phyloP scores from a whole-genome alignment of 768 basidiomycete species.

The Macrolepiota dolichaula region DNA sequence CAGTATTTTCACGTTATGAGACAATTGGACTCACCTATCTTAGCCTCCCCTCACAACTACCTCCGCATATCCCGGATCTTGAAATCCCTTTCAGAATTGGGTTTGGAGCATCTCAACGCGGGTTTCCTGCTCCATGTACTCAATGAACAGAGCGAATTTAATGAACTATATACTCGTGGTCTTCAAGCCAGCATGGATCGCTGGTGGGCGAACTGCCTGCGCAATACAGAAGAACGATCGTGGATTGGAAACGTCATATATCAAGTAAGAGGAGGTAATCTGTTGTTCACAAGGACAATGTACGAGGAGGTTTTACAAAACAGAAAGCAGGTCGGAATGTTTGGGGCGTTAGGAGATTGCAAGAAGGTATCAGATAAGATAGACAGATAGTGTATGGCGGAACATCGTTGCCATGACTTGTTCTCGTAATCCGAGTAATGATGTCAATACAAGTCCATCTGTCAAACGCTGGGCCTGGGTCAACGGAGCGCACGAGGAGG shows the following conservation, averaged over 20 bases:
- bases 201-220: conserved; percentile 76
- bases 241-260: conserved; percentile 51
- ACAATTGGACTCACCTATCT: neutral
- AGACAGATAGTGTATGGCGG: conserved; percentile 1
- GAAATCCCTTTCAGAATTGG: conserved; percentile 71
- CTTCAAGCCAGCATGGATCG: conserved; percentile 65
- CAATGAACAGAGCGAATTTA: conserved; percentile 61
- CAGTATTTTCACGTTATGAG: conserved; percentile 10
- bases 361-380: conserved; percentile 12
- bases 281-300: conserved; percentile 53
- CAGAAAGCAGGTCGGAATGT: conserved; percentile 33
- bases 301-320: conserved; percentile 49
- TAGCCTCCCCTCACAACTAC: conserved; percentile 67
- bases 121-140: conserved; percentile 70
- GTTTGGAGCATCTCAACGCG: conserved; percentile 58
- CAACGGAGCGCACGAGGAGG: conserved; percentile 11
- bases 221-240: conserved; percentile 54
- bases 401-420: neutral
- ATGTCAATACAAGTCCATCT: neutral
- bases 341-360: conserved; percentile 19
- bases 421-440: conserved; percentile 1
- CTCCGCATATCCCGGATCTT: conserved; percentile 75
- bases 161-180: conserved; percentile 43
- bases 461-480: neutral
- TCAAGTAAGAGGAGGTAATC: conserved; percentile 43